Conservation (phyloP, 129 eudicot genomes). For the Kitagawia praeruptora region DNA sequence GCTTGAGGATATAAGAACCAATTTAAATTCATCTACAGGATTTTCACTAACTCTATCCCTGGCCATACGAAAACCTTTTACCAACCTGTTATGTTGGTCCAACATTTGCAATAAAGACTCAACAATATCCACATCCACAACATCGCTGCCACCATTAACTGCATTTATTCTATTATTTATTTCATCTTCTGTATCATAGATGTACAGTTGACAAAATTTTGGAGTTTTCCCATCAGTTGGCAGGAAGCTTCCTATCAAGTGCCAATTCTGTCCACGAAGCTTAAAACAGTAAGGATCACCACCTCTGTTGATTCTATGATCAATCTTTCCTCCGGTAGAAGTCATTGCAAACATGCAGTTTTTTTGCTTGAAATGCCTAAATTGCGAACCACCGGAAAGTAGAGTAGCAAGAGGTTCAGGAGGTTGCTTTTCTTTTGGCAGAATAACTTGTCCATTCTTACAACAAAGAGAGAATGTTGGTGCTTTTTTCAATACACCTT, state of each 20-base stretch:
- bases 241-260: neutral
- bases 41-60: neutral
- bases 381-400: neutral
- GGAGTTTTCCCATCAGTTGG: neutral
- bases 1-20: neutral
- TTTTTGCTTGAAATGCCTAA: neutral
- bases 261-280: neutral
- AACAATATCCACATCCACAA: neutral
- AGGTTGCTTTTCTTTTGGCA: neutral
- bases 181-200: constrained; percentile 7
- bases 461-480: neutral
- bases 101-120: neutral
- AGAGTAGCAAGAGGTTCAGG: neutral
- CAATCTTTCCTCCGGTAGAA: constrained; percentile 3
- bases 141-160: too few species aligned
- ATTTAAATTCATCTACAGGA: neutral
- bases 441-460: neutral
- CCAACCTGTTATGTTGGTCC: neutral
- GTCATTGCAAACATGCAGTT: neutral
- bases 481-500: too few species aligned
- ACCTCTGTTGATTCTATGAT: neutral
- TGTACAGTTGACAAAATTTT: neutral
- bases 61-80: neutral
- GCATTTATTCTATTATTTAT: neutral
- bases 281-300: neutral